Base-by-base conservation (phyloP, 208 protist species). In the Acanthamoeba quina region DNA sequence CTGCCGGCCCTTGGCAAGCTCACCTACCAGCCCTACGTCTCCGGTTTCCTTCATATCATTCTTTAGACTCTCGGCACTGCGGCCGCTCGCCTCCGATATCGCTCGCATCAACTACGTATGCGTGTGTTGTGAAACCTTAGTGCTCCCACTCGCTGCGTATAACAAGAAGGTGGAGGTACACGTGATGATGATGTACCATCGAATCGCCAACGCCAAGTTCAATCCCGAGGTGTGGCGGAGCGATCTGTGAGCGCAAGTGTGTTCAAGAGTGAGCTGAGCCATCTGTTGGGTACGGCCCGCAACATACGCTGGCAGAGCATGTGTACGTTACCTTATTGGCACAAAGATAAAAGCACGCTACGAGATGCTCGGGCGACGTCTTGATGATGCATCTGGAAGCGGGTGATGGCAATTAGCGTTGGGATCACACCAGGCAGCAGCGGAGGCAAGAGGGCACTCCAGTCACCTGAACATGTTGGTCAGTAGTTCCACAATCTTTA, bases 201-300 rank as follows among this genome's bases (percentile, higher is more conserved):
- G 83, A 62, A 41, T 90, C 83, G 21, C 83, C 83, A 26, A 90
- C 83, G 29, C 83, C 83, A 52, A 90, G 83, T n/a, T 90, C 83
- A 64, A 90, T 49, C 10, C 83, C 83, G 26, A 70, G 58, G 31
- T 70, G 52, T 9, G 83, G 58, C 21, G 83, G 54, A 24, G 83
- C 58, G 49, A 90, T 90, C 83, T 90, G 83, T 44, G 76, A 85
- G 19, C 10, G 76, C 41, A 85, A 17, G 15, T n/a, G 34, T 26
- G 7, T 54, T 15, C 24, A 24, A 58, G 3, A 58, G 54, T 24
- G 54, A 24, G 13, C 17, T 2, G 7, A 54, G 7, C 49, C 11
- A 0, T 17, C 54, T 21, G 54, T 58, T 58, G 17, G 6, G 49
- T 34, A 15, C 6, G 76, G 52, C 44, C n/a, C 15, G 15, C 17